phyloP scores from a whole-genome alignment of 768 basidiomycete species.

The Boletellus ananas region DNA sequence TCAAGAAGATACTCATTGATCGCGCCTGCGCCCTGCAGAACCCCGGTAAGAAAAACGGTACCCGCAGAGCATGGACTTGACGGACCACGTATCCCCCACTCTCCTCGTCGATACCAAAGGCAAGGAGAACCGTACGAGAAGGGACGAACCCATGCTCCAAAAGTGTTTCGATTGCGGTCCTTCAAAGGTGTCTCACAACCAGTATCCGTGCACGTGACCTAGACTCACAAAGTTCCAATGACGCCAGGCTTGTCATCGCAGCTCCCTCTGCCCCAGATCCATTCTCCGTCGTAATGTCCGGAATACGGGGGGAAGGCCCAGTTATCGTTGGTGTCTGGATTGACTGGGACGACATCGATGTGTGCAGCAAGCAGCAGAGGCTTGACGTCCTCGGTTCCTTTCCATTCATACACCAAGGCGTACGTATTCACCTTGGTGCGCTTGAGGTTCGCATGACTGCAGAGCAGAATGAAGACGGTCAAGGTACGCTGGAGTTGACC shows the following conservation, averaged over 20 bases:
- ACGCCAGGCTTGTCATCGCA: slow-evolving; percentile 42
- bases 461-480: not conserved
- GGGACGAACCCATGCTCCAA: slow-evolving; percentile 29
- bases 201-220: not conserved
- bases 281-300: slow-evolving; percentile 42
- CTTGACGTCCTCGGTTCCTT: slow-evolving; percentile 49
- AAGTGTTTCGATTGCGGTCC: slow-evolving; percentile 26
- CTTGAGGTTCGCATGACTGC: slow-evolving; percentile 44
- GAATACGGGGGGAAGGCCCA: slow-evolving; percentile 52
- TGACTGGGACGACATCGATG: slow-evolving; percentile 50
- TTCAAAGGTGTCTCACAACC: not conserved
- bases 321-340: slow-evolving; percentile 39
- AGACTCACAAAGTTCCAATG: slow-evolving; percentile 33
- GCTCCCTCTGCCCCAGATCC: slow-evolving; percentile 47
- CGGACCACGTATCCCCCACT: slow-evolving; percentile 37
- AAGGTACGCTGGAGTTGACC: not conserved
- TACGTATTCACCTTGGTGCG: slow-evolving; percentile 59
- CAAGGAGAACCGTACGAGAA: slow-evolving; percentile 30
- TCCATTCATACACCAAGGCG: slow-evolving; percentile 59
- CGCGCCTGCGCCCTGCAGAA: slow-evolving; percentile 37
- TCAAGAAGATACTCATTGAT: slow-evolving; percentile 40
- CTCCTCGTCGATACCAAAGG: slow-evolving; percentile 47
- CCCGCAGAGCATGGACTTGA: not conserved
- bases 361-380: slow-evolving; percentile 53
- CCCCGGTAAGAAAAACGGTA: not conserved